Conservation (phyloP, 495 filamentous ascomycete species). For the Parachaetomium inaequale region DNA sequence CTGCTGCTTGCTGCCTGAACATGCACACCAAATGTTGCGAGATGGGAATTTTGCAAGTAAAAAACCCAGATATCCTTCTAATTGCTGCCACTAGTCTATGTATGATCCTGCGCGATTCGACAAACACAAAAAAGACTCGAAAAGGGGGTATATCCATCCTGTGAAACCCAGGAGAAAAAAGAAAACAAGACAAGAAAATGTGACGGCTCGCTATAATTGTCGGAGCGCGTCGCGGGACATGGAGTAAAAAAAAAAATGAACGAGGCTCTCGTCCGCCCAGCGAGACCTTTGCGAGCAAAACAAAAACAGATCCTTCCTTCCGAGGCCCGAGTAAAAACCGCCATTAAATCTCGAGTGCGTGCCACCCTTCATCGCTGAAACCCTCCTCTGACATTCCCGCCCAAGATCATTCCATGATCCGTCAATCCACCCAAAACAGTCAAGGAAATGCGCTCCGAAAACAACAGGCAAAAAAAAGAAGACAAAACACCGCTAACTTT, state of each 20-base stretch:
- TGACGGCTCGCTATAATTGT: conserved; percentile 23
- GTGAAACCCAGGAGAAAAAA: conserved; percentile 29
- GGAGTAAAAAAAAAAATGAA: conserved; percentile 16
- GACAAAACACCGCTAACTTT: conserved; percentile 17
- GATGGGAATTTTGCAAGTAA: background rate
- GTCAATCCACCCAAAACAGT: background rate
- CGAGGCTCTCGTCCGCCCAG: conserved; percentile 19
- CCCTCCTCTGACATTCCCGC: background rate
- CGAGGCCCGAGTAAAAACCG: background rate
- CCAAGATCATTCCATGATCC: conserved; percentile 6
- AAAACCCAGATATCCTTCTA: conserved; percentile 20
- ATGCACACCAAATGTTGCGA: background rate
- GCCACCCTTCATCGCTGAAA: background rate
- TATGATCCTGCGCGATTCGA: background rate
- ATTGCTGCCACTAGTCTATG: conserved; percentile 13
- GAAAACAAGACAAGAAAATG: conserved; percentile 5
- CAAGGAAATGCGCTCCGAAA: background rate
- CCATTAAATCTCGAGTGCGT: conserved; percentile 8
- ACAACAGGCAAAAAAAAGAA: background rate
- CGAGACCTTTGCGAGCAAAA: conserved; percentile 11
- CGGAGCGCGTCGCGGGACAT: conserved; percentile 19
- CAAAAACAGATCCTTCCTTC: conserved; percentile 11
- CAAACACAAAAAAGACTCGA: conserved; percentile 17
- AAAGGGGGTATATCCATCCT: conserved; percentile 39
- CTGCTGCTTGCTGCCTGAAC: background rate